Conservation (phyloP, 306 rosid species). For the Rubus idaeus region DNA sequence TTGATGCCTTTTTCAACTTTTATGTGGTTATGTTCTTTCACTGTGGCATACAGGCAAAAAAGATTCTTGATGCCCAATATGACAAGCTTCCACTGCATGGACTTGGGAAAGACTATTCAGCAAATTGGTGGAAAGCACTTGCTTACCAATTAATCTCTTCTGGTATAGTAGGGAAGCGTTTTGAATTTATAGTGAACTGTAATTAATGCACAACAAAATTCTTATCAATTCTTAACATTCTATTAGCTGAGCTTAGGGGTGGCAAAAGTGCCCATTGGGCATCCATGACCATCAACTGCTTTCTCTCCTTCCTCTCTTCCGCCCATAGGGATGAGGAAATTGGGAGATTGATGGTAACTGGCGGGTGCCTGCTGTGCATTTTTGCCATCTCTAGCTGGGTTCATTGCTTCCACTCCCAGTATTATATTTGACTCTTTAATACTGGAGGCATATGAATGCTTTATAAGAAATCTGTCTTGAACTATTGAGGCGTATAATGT, state of each 20-base stretch:
- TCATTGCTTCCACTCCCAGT: background rate
- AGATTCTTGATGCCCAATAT: slow-evolving; percentile 56
- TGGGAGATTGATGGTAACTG: background rate
- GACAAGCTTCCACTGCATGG: slow-evolving; percentile 95
- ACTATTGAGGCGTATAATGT: background rate
- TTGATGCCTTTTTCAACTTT: slow-evolving; percentile 23
- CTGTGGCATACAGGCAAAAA: slow-evolving; percentile 61
- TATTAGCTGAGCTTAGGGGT: background rate
- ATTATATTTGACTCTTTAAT: background rate
- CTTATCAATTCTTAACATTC: background rate
- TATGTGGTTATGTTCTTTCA: slow-evolving; percentile 27
- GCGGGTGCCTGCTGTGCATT: background rate
- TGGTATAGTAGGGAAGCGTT: slow-evolving; percentile 48
- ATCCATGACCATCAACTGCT: background rate
- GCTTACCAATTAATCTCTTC: slow-evolving; percentile 61
- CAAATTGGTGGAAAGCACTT: slow-evolving; percentile 95
- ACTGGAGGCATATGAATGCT: background rate
- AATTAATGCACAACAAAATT: background rate
- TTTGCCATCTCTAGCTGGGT: background rate
- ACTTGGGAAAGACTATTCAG: slow-evolving; percentile 67
- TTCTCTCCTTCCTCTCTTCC: background rate
- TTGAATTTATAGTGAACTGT: slow-evolving; percentile 11
- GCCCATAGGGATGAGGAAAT: background rate
- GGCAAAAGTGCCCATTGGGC: background rate
- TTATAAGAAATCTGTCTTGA: no score